Evolutionary conservation across 768 basidiomycete genomes (phyloP).

Genomic region (Chalciporus chontae): DNA sequence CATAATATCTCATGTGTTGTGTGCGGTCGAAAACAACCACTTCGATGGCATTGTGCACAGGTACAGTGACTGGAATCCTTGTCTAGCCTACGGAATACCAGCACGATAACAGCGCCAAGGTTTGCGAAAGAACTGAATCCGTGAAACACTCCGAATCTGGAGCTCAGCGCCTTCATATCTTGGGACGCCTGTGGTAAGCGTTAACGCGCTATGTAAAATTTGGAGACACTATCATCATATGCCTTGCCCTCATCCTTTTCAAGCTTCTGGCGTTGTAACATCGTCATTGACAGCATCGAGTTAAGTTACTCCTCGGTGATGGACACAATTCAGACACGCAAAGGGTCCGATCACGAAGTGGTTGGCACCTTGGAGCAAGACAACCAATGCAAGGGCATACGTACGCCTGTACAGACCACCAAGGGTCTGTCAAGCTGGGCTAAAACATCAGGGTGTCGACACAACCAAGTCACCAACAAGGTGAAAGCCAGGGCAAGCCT

Average conservation of each 20-base stretch:
- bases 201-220: not conserved
- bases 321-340: slow-evolving; percentile 26
- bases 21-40: not conserved
- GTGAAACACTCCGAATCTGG: slow-evolving; percentile 63
- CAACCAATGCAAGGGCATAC: slow-evolving; percentile 48
- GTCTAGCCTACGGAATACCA: too few relatives aligned
- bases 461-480: slow-evolving; percentile 57
- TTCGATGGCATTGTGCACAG: not conserved
- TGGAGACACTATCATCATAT: slow-evolving; percentile 59
- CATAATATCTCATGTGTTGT: slow-evolving; percentile 11
- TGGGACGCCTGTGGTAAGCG: slow-evolving; percentile 48
- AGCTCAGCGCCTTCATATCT: slow-evolving; percentile 67
- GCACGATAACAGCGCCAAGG: too few relatives aligned
- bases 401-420: slow-evolving; percentile 50
- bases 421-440: slow-evolving; percentile 43
- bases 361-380: slow-evolving; percentile 52
- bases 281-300: slow-evolving; percentile 44
- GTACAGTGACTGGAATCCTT: not conserved
- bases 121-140: too few relatives aligned
- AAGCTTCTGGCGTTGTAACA: slow-evolving; percentile 67
- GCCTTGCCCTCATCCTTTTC: slow-evolving; percentile 73
- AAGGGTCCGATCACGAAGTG: slow-evolving; percentile 68
- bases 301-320: not conserved
- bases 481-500: slow-evolving; percentile 50
- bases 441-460: slow-evolving; percentile 53